These are phyloP conservation scores for Trametes meyenii DNA, from an alignment of 768 basidiomycete genomes.

Conservation along the genomic window DNA sequence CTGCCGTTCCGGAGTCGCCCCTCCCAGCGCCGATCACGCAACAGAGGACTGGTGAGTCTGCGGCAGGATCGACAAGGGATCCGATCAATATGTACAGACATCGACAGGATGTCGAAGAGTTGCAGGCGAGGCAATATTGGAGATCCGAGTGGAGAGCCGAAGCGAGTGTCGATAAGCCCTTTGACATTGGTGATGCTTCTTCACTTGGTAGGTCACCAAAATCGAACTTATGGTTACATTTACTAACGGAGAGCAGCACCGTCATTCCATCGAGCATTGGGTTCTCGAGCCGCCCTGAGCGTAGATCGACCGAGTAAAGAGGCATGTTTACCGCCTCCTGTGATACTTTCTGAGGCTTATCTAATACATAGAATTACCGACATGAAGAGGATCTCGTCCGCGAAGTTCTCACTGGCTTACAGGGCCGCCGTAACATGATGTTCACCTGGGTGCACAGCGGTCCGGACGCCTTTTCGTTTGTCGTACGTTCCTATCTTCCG, in stretches of 20 bases:
- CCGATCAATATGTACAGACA: constrained; percentile 40
- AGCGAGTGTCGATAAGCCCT: constrained; percentile 44
- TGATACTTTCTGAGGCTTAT: background rate
- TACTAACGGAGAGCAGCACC: constrained; percentile 43
- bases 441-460: constrained; percentile 38
- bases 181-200: constrained; percentile 71
- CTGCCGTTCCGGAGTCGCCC: constrained; percentile 13
- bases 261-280: constrained; percentile 42
- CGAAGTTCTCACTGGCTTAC: constrained; percentile 74
- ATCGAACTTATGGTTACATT: background rate
- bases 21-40: background rate
- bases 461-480: constrained; percentile 37
- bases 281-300: constrained; percentile 40
- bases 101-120: constrained; percentile 60
- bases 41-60: background rate
- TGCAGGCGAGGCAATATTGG: constrained; percentile 76
- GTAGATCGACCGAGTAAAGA: constrained; percentile 46
- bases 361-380: constrained; percentile 57
- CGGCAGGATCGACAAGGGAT: constrained; percentile 7
- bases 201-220: constrained; percentile 57
- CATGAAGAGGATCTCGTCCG: constrained; percentile 76
- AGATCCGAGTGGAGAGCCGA: constrained; percentile 62
- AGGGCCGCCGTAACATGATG: constrained; percentile 69
- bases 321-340: constrained; percentile 34
- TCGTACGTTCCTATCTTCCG: constrained; percentile 27